Evolutionary conservation across 176 grass and related monocot genomes (phyloP).

Genomic region (Oryza meridionalis): DNA sequence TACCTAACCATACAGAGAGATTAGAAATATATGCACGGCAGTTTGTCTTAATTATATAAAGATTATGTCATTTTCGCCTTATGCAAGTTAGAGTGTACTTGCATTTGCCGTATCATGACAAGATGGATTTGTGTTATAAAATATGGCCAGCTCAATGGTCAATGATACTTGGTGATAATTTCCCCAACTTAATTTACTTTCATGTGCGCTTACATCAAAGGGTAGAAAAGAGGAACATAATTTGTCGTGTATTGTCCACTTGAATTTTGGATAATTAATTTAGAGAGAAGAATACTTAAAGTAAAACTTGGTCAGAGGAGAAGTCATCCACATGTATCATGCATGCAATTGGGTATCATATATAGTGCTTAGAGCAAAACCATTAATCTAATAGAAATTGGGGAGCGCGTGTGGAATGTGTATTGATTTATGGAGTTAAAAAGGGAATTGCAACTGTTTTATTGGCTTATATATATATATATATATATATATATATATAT

Average conservation of each 20-base stretch:
- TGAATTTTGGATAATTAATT: constrained; percentile 4
- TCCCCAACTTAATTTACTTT: constrained; percentile 5
- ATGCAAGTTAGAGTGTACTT: background rate
- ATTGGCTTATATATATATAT: too few relatives aligned
- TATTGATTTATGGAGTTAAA: background rate
- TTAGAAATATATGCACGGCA: background rate
- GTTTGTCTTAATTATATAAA: constrained; percentile 36
- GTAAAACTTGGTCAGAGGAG: background rate
- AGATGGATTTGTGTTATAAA: constrained; percentile 1
- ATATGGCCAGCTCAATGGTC: constrained; percentile 15
- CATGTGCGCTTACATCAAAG: constrained; percentile 1
- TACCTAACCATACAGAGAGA: constrained; percentile 19
- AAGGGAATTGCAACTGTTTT: background rate
- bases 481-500: too few relatives aligned
- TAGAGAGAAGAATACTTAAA: background rate
- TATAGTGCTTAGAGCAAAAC: constrained; percentile 9
- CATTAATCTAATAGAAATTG: background rate
- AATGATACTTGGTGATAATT: constrained; percentile 27
- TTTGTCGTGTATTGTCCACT: constrained; percentile 9
- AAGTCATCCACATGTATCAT: background rate
- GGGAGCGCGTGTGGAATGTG: background rate
- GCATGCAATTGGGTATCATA: background rate
- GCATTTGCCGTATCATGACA: constrained; percentile 18
- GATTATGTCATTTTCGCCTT: constrained; percentile 21
- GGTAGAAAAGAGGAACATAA: constrained; percentile 33